Base-by-base conservation (phyloP, 495 filamentous ascomycete genomes). In the Xanthoparmelia taractica region DNA sequence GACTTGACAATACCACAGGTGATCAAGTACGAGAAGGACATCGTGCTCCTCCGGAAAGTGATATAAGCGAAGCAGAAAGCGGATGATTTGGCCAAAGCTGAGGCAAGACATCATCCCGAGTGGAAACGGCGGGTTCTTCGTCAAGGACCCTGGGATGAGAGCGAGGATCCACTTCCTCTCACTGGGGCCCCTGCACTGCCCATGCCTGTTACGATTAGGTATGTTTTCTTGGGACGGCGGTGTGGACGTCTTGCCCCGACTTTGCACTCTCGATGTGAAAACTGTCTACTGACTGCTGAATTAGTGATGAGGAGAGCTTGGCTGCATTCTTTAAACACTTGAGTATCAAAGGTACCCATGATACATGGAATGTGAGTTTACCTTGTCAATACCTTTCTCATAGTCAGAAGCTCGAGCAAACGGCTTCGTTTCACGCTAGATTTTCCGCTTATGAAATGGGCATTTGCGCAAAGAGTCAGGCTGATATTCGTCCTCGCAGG, bases 1-100 rank as follows among this genome's bases (percentile, higher is more conserved):
- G 23, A 29, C 25, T 18, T 31, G 23, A 50, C 29, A 0, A 29
- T 63, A 31, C 5, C 55, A 13, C 55, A 33, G 33, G 13, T 40
- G 27, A 59, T 63, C n/a, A 50, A 59, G 12, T 52, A 59, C n/a
- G 58, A 65, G 47, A 61, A 23, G 1, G 64, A 62, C 27, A 65
- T 61, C 20, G 23, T 54, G 12, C 10, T 25, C 23, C n/a, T 57
- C 47, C 50, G 56, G 15, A 48, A 41, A 31, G 57, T 45, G n/a
- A 60, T 60, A 34, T 20, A 36, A 23, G 37, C 54, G 0, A 12
- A 37, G 41, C 50, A 27, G 4, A 29, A 61, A 29, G 47, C 37
- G 5, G 47, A 48, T 13, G 43, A 43, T 25, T 0, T 47, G 13
- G 47, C 58, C 15, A 45, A 41, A 38, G 20, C 25, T 10, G 27